These are phyloP conservation scores for Myriosclerotinia curreyana DNA, from an alignment of 2,329 filamentous ascomycete genomes.

Conservation along the genomic window DNA sequence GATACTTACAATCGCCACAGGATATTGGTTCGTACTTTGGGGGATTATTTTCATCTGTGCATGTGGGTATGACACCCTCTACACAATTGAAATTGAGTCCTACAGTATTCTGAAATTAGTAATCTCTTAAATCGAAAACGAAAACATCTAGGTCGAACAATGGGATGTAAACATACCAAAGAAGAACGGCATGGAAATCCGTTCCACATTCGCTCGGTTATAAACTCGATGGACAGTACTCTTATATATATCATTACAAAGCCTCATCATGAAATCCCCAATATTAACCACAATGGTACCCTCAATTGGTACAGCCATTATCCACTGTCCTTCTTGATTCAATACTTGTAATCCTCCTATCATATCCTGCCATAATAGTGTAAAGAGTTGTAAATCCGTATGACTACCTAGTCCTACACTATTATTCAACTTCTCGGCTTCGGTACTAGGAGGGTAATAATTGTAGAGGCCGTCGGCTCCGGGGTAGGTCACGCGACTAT, in stretches of 20 bases:
- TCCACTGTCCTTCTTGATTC: slow-evolving; percentile 45
- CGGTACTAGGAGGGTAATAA: slow-evolving; percentile 45
- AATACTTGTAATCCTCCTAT: slow-evolving; percentile 46
- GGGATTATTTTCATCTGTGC: slow-evolving; percentile 46
- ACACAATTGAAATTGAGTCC: slow-evolving; percentile 53
- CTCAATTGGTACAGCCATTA: slow-evolving; percentile 45
- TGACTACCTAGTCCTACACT: slow-evolving; percentile 47
- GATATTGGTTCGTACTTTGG: slow-evolving; percentile 52
- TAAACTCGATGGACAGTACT: slow-evolving; percentile 52
- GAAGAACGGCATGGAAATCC: slow-evolving; percentile 57
- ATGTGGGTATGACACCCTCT: slow-evolving; percentile 49
- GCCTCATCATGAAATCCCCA: slow-evolving; percentile 51
- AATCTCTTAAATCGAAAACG: too few relatives aligned
- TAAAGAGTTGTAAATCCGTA: slow-evolving; percentile 50
- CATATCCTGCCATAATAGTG: slow-evolving; percentile 49
- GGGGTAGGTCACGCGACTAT: slow-evolving; percentile 52
- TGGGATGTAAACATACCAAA: slow-evolving; percentile 42
- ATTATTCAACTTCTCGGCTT: slow-evolving; percentile 35
- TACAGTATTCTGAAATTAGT: slow-evolving; percentile 16
- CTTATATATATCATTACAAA: slow-evolving; percentile 50
- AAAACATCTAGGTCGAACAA: too few relatives aligned
- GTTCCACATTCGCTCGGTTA: slow-evolving; percentile 43
- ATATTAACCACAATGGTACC: slow-evolving; percentile 52
- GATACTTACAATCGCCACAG: slow-evolving; percentile 45
- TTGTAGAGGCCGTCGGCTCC: slow-evolving; percentile 46